These are phyloP conservation scores for Aristolochia fimbriata DNA, from an alignment of 164 flowering plant genomes.

Conservation along the genomic window DNA sequence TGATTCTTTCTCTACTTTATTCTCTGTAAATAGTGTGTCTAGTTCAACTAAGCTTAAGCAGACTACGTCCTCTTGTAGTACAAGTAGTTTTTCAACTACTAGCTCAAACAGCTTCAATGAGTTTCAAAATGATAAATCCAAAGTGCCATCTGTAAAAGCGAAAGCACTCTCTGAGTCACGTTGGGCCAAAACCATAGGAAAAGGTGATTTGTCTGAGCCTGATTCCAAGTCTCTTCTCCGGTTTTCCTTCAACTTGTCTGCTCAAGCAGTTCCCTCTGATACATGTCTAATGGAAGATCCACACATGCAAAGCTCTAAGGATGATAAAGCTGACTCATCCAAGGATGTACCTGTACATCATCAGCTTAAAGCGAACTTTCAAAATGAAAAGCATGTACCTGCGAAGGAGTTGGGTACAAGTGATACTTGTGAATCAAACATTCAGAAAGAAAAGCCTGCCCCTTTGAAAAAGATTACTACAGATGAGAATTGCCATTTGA, in stretches of 20 bases:
- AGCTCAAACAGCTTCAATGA: conserved; percentile 10
- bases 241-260: conserved; percentile 24
- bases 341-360: conserved; percentile 4
- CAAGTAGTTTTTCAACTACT: conserved; percentile 14
- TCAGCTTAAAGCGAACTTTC: conserved; percentile 7
- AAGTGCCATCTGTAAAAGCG: no score
- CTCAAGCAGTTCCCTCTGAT: conserved; percentile 14
- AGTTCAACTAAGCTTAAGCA: conserved; percentile 17
- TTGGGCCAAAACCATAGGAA: no score
- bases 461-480: background rate
- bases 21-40: conserved; percentile 20
- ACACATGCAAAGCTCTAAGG: background rate
- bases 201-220: conserved; percentile 5
- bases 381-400: conserved; percentile 6
- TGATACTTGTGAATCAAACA: background rate
- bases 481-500: background rate
- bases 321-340: background rate
- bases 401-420: background rate
- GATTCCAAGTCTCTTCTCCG: conserved; percentile 19
- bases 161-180: no score
- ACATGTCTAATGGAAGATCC: background rate
- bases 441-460: background rate
- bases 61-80: conserved; percentile 8
- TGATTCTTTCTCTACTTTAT: conserved; percentile 17
- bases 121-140: conserved; percentile 4